Conservation (phyloP, 2,329 filamentous ascomycete genomes). For the Triangularia setosa region DNA sequence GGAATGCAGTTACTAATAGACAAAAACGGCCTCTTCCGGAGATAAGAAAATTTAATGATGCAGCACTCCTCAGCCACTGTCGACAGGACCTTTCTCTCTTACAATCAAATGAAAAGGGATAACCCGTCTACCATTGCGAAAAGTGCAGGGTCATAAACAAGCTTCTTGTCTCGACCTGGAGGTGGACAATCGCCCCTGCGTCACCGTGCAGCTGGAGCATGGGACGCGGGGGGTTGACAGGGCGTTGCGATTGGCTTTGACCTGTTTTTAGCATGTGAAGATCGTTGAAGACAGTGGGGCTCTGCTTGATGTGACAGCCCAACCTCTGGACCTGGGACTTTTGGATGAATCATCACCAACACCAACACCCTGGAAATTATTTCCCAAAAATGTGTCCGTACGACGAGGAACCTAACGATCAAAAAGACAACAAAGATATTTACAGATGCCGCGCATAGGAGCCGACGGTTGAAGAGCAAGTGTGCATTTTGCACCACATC, state of each 20-base stretch:
- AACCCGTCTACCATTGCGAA: background rate
- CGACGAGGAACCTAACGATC: background rate
- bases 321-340: background rate
- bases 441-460: background rate
- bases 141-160: background rate
- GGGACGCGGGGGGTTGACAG: background rate
- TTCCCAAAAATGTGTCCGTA: background rate
- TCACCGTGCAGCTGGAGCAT: background rate
- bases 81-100: background rate
- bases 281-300: background rate
- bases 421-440: background rate
- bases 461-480: background rate
- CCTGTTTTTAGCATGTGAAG: conserved; percentile 5
- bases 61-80: background rate
- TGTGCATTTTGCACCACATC: too few relatives aligned
- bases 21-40: background rate
- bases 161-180: background rate
- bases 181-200: background rate
- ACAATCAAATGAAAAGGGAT: background rate
- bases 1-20: background rate
- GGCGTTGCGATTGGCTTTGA: background rate
- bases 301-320: background rate
- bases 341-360: background rate
- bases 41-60: too few relatives aligned
- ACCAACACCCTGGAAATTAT: background rate